Conservation (phyloP, 305 asterid species). For the Caryopteris hybrid region DNA sequence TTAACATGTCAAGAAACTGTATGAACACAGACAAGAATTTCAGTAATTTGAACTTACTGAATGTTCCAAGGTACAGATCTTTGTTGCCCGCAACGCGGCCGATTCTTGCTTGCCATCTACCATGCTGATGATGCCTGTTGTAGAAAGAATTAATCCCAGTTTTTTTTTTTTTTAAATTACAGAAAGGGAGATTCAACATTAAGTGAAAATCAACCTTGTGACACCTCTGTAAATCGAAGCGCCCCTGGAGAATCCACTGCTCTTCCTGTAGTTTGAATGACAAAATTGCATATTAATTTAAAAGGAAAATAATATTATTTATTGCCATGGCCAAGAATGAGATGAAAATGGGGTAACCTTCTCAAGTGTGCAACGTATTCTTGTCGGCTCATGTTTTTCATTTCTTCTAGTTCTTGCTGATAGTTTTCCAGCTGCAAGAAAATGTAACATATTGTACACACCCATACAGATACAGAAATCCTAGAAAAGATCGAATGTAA, state of each 20-base stretch:
- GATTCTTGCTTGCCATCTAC: conserved; percentile 93
- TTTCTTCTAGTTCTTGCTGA: conserved; percentile 73
- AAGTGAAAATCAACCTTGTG: too few relatives aligned
- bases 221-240: conserved; percentile 95
- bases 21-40: not conserved
- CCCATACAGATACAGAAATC: not conserved
- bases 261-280: conserved; percentile 47
- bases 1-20: not conserved
- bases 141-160: not conserved
- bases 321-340: not conserved
- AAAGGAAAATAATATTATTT: too few relatives aligned
- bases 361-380: conserved; percentile 90
- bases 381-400: conserved; percentile 88
- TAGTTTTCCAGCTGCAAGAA: conserved; percentile 62
- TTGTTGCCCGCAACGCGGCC: conserved; percentile 96
- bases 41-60: conserved; percentile 45
- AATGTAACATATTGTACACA: not conserved
- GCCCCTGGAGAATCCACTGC: conserved; percentile 93
- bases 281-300: not conserved
- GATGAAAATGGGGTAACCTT: conserved; percentile 35
- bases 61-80: conserved; percentile 94
- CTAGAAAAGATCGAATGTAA: not conserved
- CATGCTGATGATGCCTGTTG: conserved; percentile 91
- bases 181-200: too few relatives aligned
- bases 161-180: too few relatives aligned